Conservation (phyloP, 306 rosid species). For the Cucumis cinereus region DNA sequence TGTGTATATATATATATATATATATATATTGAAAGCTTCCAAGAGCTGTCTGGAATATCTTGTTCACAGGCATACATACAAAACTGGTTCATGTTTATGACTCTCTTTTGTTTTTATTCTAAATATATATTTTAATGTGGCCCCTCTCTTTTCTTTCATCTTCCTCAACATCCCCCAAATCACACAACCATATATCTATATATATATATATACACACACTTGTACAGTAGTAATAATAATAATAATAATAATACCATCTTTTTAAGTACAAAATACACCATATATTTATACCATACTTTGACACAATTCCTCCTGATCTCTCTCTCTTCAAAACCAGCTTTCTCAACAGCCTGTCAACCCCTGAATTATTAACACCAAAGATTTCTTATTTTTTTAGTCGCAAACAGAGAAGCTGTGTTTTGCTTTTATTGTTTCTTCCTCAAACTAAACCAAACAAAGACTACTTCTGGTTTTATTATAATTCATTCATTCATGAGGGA, state of each 20-base stretch:
- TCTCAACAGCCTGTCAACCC: slow-evolving; percentile 68
- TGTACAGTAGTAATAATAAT: neutral
- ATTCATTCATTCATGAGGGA: neutral
- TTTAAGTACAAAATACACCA: slow-evolving; percentile 15
- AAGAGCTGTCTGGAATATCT: slow-evolving; percentile 77
- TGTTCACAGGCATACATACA: slow-evolving; percentile 54
- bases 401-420: neutral
- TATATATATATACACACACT: no score
- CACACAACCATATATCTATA: no score
- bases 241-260: neutral
- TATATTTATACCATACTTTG: slow-evolving; percentile 8
- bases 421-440: slow-evolving; percentile 39
- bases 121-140: slow-evolving; percentile 15
- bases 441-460: neutral
- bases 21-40: slow-evolving; percentile 29
- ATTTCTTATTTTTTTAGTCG: slow-evolving; percentile 17
- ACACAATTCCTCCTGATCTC: slow-evolving; percentile 2
- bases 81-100: slow-evolving; percentile 35
- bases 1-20: neutral
- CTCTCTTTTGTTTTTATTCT: slow-evolving; percentile 15
- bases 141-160: slow-evolving; percentile 12
- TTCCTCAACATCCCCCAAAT: slow-evolving; percentile 7
- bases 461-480: neutral
- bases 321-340: neutral
- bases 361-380: slow-evolving; percentile 50